These are phyloP conservation scores for Cladophialophora chaetospira DNA, from an alignment of 2,329 filamentous ascomycete genomes.

Conservation along the genomic window DNA sequence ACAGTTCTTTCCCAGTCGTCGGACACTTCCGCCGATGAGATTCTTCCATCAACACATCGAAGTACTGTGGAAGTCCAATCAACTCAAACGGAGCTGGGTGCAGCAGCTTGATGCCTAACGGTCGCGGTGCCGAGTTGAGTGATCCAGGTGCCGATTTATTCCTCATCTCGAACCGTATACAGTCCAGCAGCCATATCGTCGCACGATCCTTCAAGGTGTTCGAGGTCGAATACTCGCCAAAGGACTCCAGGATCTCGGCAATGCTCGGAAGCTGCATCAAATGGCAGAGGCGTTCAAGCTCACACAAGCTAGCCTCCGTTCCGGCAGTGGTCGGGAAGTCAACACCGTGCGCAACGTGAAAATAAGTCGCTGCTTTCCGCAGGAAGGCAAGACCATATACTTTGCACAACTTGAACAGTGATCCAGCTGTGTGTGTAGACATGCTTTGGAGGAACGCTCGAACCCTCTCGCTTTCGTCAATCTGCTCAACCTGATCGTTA, in stretches of 20 bases:
- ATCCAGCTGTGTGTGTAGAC: constrained; percentile 14
- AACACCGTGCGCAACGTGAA: constrained; percentile 85
- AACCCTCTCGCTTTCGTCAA: not conserved
- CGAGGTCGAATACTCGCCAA: constrained; percentile 45
- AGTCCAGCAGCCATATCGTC: constrained; percentile 73
- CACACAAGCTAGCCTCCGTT: constrained; percentile 66
- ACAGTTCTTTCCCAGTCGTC: constrained; percentile 85
- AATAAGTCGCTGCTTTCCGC: constrained; percentile 78
- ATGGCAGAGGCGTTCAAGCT: constrained; percentile 79
- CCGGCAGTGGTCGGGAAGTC: constrained; percentile 76
- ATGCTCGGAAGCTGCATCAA: constrained; percentile 75
- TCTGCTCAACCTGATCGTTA: constrained; percentile 1
- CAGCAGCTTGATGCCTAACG: constrained; percentile 55
- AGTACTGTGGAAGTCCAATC: constrained; percentile 87
- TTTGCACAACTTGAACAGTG: constrained; percentile 51
- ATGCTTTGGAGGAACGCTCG: constrained; percentile 5
- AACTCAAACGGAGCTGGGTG: constrained; percentile 95
- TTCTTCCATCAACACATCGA: constrained; percentile 89
- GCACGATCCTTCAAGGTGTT: constrained; percentile 54
- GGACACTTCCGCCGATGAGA: constrained; percentile 81
- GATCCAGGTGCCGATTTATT: constrained; percentile 31
- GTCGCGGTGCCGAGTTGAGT: constrained; percentile 38
- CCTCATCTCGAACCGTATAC: constrained; percentile 42
- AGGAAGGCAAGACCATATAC: constrained; percentile 90
- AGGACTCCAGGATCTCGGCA: constrained; percentile 71